Conservation (phyloP, 441 rosid species). For the Melastoma candidum region DNA sequence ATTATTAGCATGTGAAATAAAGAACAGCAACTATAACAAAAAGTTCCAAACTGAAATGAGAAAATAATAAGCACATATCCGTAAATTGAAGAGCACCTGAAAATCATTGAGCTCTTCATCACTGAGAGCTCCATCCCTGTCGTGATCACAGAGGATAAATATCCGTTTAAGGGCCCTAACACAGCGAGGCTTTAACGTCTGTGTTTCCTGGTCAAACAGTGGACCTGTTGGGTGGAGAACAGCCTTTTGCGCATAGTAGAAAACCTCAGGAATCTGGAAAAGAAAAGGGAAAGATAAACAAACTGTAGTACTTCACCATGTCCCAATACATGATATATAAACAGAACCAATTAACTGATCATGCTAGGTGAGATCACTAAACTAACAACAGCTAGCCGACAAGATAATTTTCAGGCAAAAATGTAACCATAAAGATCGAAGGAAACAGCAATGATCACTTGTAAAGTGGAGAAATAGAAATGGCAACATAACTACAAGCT, state of each 20-base stretch:
- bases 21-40: neutral
- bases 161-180: conserved; percentile 81
- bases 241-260: conserved; percentile 72
- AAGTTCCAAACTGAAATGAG: neutral
- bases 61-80: neutral
- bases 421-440: too few relatives aligned
- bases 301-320: neutral
- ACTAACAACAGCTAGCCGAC: too few relatives aligned
- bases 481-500: too few relatives aligned
- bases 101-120: conserved; percentile 59
- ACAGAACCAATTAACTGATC: too few relatives aligned
- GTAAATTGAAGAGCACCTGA: conserved; percentile 33
- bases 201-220: conserved; percentile 71
- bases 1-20: neutral
- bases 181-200: conserved; percentile 64
- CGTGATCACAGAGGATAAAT: conserved; percentile 66
- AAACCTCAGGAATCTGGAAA: conserved; percentile 54
- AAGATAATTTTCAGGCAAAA: too few relatives aligned
- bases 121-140: conserved; percentile 55
- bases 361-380: too few relatives aligned
- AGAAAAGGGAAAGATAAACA: conserved; percentile 6
- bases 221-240: conserved; percentile 72
- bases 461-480: conserved; percentile 1
- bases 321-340: too few relatives aligned
- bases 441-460: neutral